Base-by-base conservation (phyloP, 345 rosid genomes). In the Sisymbrium irio region DNA sequence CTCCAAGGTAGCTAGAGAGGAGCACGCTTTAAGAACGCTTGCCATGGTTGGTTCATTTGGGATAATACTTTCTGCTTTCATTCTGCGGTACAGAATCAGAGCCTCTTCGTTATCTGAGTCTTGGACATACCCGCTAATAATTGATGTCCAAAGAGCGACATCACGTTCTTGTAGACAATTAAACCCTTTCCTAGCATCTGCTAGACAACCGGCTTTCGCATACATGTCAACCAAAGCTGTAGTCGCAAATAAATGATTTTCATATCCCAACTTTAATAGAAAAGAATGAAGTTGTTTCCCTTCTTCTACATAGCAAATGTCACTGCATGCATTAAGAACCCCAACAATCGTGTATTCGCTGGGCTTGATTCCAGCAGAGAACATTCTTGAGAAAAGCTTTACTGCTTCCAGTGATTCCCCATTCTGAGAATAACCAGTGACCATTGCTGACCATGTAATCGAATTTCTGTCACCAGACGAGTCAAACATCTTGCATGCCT, bases 371-470 rank as follows among this genome's bases (percentile, higher is more conserved):
- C 85, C 96, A 63, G 86, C 64, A 64, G 64, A 77, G 80, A 87
- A 90, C 97, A 93, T 90, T 28, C 47, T 71, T 9, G 83, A 82
- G 75, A 90, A 88, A 50, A 93, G 78, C 54, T 74, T 71, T 56
- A 90, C 66, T 54, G 96, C 90, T 75, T 83, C 79, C 10, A 27
- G 54, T 60, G 89, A 87, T 61, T 84, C 84, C 49, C 96, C 97
- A 59, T 78, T 83, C 78, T 93, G 98, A 56, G 96, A 85, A 83
- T 80, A 90, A 17, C 97, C 93, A 47, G 97, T 90, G 67, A 89
- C 82, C 86, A 93, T 88, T 1, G 96, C 96, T 0, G 98, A 90
- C 98, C 98, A 93, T 1, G 98, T 88, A 42, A 93, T 84, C 5
- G 89, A 74, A 75, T 87, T 85, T 84, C 77, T 90, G 51, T 79